Base-by-base conservation (phyloP, 1,284 basidiomycete species). In the Trichosporon asahii region DNA sequence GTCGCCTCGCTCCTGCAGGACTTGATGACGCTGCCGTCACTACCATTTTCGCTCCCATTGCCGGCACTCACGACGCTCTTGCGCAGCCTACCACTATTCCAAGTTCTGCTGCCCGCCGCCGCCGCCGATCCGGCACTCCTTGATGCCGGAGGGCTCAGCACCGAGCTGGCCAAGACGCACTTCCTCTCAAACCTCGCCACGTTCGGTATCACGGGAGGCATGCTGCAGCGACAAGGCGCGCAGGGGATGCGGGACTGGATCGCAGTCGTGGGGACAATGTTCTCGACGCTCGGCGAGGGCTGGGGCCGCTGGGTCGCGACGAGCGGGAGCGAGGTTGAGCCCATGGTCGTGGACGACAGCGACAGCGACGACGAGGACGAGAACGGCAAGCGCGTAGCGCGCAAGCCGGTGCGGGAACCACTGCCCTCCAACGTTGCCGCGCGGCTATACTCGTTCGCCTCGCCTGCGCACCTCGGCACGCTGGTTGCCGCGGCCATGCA, bases 171-270 rank as follows among this genome's bases (percentile, higher is more conserved):
- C n/a, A 77, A 76, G 66, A 82, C 80, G 5, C 76, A 78, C 65
- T 77, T 84, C 31, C 73, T 84, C 3, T 82, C 80, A 12, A 84
- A 84, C 75, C 77, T 84, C n/a, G 77, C 76, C 14, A 82, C 79
- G 4, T 80, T 84, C 66, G 80, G 80, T 15, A 79, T 84, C 55
- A 80, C 80, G 0, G 82, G 81, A 27, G 78, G 79, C 8, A 74
- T 82, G 77, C 72, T 84, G 11, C 66, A 73, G 3, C 70, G 77
- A 15, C 68, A 76, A 25, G 77, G 78, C 3, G 63, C 72, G 1
- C 33, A 68, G 8, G 79, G 79, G 2, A 73, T 73, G 11, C 29
- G 63, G 3, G 70, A 49, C 5, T 84, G 83, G 83, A 77, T 81
- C 66, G 71, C 67, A n/a, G 78, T 81, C 9, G 70, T 82, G 15